These are phyloP conservation scores for Trypanosomatidae sp. DNA, from an alignment of 208 protist genomes.

Conservation along the genomic window DNA sequence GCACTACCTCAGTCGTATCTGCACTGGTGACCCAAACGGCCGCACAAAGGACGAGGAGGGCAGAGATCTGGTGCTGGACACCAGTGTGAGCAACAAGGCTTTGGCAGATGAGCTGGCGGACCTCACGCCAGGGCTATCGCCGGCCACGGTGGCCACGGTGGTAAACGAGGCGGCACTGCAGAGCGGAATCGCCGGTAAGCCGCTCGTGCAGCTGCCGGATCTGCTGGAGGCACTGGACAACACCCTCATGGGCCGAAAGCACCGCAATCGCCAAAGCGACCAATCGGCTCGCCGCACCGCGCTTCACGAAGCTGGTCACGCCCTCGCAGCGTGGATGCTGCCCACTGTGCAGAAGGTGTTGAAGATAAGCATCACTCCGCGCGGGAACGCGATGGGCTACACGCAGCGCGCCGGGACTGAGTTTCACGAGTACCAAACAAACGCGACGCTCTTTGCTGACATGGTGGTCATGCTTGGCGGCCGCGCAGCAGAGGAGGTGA, in stretches of 20 bases:
- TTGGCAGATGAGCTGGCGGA: conserved; percentile 53
- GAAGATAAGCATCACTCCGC: conserved; percentile 85
- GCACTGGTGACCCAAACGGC: conserved; percentile 80
- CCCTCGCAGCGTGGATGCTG: conserved; percentile 78
- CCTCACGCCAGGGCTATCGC: conserved; percentile 89
- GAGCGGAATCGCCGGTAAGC: conserved; percentile 80
- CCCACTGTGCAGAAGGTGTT: conserved; percentile 69
- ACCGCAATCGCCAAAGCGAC: conserved; percentile 77
- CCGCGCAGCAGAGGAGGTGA: conserved; percentile 81
- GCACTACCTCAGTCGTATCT: conserved; percentile 79
- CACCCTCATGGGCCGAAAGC: conserved; percentile 79
- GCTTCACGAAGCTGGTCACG: conserved; percentile 78
- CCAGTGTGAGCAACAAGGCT: conserved; percentile 59
- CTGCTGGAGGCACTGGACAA: conserved; percentile 86
- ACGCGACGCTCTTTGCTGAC: conserved; percentile 84
- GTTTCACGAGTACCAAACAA: conserved; percentile 89
- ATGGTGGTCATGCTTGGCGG: conserved; percentile 88
- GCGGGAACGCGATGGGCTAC: conserved; percentile 83
- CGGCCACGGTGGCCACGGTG: conserved; percentile 97
- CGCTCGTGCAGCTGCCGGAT: conserved; percentile 61
- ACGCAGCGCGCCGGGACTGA: conserved; percentile 87
- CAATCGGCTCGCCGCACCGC: conserved; percentile 60
- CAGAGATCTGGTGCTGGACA: conserved; percentile 44
- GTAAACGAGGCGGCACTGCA: conserved; percentile 96
- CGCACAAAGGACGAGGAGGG: conserved; percentile 60